Conservation (phyloP, 768 basidiomycete genomes). For the Amanita thiersii region DNA sequence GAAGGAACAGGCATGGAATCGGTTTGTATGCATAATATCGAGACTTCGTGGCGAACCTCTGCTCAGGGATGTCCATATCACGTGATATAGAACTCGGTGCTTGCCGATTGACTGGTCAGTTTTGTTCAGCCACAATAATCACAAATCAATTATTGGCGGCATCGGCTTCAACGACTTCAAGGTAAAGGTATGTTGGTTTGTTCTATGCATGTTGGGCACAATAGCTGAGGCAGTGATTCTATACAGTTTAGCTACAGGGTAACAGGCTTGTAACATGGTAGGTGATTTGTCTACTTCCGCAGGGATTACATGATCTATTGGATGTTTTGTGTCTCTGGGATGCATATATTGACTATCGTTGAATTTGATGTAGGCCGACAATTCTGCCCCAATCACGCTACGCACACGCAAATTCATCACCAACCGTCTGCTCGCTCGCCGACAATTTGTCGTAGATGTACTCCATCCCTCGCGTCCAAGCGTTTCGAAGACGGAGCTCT, state of each 20-base stretch:
- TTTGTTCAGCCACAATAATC: conserved; percentile 25
- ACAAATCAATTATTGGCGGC: conserved; percentile 19
- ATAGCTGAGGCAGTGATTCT: conserved; percentile 22
- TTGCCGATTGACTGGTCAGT: conserved; percentile 38
- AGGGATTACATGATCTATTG: background rate
- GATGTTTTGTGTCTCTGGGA: conserved; percentile 12
- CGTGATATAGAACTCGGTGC: conserved; percentile 23
- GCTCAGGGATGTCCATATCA: no score
- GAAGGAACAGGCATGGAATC: no score
- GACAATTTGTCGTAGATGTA: conserved; percentile 92
- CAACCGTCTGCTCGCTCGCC: conserved; percentile 92
- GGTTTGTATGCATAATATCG: no score
- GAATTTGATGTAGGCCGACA: conserved; percentile 53
- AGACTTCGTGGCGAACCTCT: no score
- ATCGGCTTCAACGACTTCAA: conserved; percentile 34
- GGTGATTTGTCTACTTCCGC: conserved; percentile 8
- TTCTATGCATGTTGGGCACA: conserved; percentile 15
- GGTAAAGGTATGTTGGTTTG: conserved; percentile 19
- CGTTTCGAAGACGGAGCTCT: conserved; percentile 86
- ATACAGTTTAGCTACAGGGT: no score
- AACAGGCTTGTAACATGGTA: no score
- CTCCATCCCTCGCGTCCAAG: conserved; percentile 95
- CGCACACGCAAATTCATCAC: conserved; percentile 99
- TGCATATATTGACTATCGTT: background rate
- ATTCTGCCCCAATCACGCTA: conserved; percentile 82